phyloP scores from a whole-genome alignment of 257 asterid species.

The Penstemon davidsonii region DNA sequence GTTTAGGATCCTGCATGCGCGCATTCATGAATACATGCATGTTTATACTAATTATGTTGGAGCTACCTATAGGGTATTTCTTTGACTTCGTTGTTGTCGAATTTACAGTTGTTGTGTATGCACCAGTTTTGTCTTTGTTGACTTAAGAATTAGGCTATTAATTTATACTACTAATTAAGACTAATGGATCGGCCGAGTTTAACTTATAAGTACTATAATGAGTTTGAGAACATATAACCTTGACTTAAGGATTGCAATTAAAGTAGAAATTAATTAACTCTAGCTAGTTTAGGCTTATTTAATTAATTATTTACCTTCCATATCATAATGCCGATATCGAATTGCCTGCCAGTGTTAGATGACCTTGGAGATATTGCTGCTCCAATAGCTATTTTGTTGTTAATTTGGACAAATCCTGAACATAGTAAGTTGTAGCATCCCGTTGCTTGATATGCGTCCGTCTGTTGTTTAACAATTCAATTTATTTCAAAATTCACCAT shows the following conservation, averaged over 20 bases:
- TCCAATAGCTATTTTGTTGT: constrained; percentile 86
- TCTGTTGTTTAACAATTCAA: constrained; percentile 37
- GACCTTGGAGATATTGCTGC: constrained; percentile 97
- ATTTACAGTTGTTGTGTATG: constrained; percentile 16
- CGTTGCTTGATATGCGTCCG: constrained; percentile 94
- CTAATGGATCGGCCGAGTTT: not conserved
- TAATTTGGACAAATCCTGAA: constrained; percentile 88
- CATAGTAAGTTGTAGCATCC: constrained; percentile 92
- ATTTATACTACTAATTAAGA: constrained; percentile 12
- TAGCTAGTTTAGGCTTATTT: not conserved
- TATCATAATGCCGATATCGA: constrained; percentile 84
- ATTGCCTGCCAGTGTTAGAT: constrained; percentile 57
- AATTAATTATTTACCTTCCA: constrained; percentile 71
- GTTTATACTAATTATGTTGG: no score
- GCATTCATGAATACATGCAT: no score
- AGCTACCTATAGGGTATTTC: no score
- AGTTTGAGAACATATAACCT: constrained; percentile 19
- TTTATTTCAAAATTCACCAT: not conserved
- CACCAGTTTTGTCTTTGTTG: constrained; percentile 27
- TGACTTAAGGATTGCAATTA: not conserved
- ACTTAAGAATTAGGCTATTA: constrained; percentile 16
- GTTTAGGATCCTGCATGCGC: constrained; percentile 70
- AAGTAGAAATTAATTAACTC: not conserved
- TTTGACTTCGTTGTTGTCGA: constrained; percentile 11
- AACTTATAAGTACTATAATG: not conserved